Conservation (phyloP, 73 alveolate genomes). For the Tetrahymena malaccensis region DNA sequence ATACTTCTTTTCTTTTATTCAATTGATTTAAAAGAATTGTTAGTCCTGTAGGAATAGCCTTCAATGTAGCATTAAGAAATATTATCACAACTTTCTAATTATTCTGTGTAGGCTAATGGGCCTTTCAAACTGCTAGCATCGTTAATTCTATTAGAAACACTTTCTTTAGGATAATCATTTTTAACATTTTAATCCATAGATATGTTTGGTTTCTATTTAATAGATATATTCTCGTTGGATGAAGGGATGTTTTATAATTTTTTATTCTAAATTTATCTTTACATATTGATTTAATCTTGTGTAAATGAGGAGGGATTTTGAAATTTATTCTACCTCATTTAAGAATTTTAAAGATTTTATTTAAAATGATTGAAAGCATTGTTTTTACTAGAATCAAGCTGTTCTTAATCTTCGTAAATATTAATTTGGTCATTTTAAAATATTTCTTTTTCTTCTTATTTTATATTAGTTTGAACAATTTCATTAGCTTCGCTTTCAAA, state of each 20-base stretch:
- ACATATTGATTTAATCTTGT: neutral
- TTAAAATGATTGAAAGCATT: neutral
- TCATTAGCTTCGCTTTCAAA: neutral
- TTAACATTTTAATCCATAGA: neutral
- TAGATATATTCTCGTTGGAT: neutral
- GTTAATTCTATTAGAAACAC: neutral
- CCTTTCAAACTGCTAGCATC: neutral
- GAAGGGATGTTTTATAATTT: neutral
- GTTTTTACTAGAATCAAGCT: neutral
- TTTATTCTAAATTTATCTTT: neutral
- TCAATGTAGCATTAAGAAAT: neutral
- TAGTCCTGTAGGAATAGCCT: neutral
- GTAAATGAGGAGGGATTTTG: neutral
- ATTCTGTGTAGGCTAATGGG: neutral
- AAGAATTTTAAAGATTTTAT: neutral
- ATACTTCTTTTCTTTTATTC: neutral
- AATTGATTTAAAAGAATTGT: neutral
- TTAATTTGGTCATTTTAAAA: neutral
- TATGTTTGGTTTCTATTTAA: neutral
- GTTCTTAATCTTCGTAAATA: neutral
- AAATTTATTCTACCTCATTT: neutral
- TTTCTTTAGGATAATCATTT: neutral
- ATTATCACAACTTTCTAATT: neutral
- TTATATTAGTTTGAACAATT: too few relatives aligned
- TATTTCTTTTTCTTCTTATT: too few relatives aligned